Base-by-base conservation (phyloP, 2,329 filamentous ascomycete genomes). In the Hypoxylon sp. region DNA sequence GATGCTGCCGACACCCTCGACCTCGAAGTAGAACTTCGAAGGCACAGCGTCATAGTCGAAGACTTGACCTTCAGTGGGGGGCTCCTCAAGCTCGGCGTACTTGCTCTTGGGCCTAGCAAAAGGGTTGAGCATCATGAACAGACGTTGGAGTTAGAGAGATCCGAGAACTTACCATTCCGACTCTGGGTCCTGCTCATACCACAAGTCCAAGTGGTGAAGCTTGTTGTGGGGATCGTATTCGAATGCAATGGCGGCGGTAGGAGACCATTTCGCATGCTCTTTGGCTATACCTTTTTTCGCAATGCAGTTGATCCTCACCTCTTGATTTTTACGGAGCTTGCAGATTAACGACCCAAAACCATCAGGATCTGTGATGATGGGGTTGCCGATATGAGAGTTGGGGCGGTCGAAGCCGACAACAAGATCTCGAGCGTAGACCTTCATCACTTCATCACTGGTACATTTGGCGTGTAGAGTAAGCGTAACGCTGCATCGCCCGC, bases 191-290 rank as follows among this genome's bases (percentile, higher is more conserved):
- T 90, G 87, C 82, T 99, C 95, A 76, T 93, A 97, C 95, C 95
- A 99, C 78, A 97, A 88, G 74, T 97, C 92, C 58, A 95, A 84
- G 79, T 99, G 95, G 69, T 90, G 87, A 69, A 99, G 82, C 80
- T 97, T 97, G 81, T 99, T 99, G 78, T 96, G 91, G 64, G 95
- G 95, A 77, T 99, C 95, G 78, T 99, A 99, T 79, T 99, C 95
- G 76, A 99, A 99, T 22, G 93, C 94, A 41, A 99, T 89, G 3
- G 95, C 95, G 41, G 93, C 87, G 34, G 92, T 94, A 1, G 95
- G 94, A 73, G 93, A 91, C 95, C 95, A 99, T 79, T 99, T 99
- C 8, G 95, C 92, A 79, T 99, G 95, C 78, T 99, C 95, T 83
- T 99, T 99, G 37, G 94, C 94, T 68, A 98, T 98, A 1, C 95